Evolutionary conservation across 257 asterid genomes (phyloP).

Genomic region (Solanum dulcamara): DNA sequence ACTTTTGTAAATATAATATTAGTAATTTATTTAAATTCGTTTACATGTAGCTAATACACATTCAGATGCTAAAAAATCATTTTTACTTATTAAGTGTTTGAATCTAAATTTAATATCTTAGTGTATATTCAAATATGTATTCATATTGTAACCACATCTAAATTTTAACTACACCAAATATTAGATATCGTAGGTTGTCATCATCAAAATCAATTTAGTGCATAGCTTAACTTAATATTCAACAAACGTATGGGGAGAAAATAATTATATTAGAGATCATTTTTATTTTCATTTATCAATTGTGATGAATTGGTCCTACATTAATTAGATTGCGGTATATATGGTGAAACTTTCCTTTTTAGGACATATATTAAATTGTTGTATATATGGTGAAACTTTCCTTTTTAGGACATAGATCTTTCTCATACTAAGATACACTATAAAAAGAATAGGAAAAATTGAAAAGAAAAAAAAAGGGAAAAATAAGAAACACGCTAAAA

Average conservation of each 20-base stretch:
- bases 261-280: not conserved
- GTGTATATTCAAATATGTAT: not conserved
- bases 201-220: not conserved
- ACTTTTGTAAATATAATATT: not conserved
- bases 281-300: not conserved
- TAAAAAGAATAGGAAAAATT: not conserved
- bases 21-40: not conserved
- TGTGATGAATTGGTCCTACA: not conserved
- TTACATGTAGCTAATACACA: not conserved
- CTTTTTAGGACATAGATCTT: not conserved
- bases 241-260: not conserved
- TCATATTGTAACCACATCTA: not conserved
- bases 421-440: not conserved
- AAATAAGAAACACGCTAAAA: not conserved
- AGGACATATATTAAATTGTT: not conserved
- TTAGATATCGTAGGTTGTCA: not conserved
- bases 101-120: not conserved
- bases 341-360: not conserved
- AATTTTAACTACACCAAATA: not conserved
- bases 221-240: not conserved
- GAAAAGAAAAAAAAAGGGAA: not conserved
- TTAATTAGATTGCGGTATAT: not conserved
- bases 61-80: not conserved
- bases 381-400: no score
- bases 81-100: not conserved